Evolutionary conservation across 495 filamentous ascomycete genomes (phyloP).

Genomic region (Talaromyces stipitatus): DNA sequence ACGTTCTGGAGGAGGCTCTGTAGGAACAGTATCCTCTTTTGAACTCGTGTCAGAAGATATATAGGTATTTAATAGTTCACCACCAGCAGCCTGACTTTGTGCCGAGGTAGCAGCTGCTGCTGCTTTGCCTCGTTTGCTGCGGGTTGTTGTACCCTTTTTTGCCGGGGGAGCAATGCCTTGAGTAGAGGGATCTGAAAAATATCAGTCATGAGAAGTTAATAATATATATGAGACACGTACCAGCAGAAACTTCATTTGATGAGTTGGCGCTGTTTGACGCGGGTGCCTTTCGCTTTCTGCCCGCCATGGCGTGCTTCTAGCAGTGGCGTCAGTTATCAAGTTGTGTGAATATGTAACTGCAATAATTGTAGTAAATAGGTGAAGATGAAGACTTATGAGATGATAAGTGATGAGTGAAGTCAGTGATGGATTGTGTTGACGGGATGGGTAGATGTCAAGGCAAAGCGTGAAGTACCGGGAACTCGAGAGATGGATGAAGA

Average conservation of each 20-base stretch:
- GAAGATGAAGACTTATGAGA: not conserved
- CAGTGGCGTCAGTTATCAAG: not conserved
- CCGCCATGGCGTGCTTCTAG: conserved; percentile 8
- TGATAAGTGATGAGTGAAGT: not conserved
- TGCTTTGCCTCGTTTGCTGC: not conserved
- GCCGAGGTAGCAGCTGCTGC: not conserved
- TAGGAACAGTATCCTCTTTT: too few species aligned
- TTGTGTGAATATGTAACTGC: conserved; percentile 1
- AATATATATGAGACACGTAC: not conserved
- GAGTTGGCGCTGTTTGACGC: not conserved
- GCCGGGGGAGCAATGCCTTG: not conserved
- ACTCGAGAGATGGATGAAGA: conserved; percentile 1
- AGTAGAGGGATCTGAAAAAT: not conserved
- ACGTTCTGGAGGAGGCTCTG: too few species aligned
- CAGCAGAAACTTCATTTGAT: not conserved
- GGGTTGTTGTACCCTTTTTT: not conserved
- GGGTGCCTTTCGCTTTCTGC: conserved; percentile 7
- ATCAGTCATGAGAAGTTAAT: not conserved
- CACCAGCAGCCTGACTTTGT: not conserved
- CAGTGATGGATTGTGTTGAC: not conserved
- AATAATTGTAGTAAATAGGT: not conserved
- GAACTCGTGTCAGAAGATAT: not conserved
- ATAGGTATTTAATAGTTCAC: not conserved
- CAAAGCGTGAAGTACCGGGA: too few species aligned
- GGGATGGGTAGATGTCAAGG: too few species aligned